Evolutionary conservation across 2,329 filamentous ascomycete genomes (phyloP), one percentile per base, ranked within the genome.

Genomic region (Chrysoporthe austroafricana): DNA sequence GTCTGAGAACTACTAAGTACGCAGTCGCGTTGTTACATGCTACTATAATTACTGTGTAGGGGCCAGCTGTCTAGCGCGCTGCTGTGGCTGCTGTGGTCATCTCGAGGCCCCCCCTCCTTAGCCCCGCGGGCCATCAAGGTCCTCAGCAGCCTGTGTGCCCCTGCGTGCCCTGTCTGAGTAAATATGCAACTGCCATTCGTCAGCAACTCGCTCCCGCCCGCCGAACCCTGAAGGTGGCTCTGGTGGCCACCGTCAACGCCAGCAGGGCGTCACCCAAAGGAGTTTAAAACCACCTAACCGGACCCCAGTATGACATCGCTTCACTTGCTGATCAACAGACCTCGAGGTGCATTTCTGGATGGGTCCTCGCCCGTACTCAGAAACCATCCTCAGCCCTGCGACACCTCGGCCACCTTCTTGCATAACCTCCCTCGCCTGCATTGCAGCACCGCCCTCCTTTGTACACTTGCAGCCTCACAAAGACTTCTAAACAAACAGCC

Each of bases 121-220:
- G 26, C 26, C 26, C 26, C 26, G 26, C 26, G 26, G 26, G 26
- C 26, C 26, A 26, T 26, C 26, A 26, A 26, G 26, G 26, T 26
- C 26, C 26, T 26, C 26, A 26, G 26, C 26, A 26, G 26, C 26
- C 26, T 26, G 26, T 26, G 26, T 26, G 26, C 26, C 2, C 26
- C 57, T 18, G 11, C 36, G 39, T 5, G 16, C 9, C 9, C 57
- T 36, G 34, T 9, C 36, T 66, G 64, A 66, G 64, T 61, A 66
- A 66, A 66, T n/a, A 36, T 46, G 57, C 57, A 8, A 52, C 39
- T 48, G 48, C 60, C 34, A 69, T 67, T 66, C 61, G 67, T 66
- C 64, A 63, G 64, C 58, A 62, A 46, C 62, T 58, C 18, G 58
- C 58, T 61, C 50, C 39, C 48, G 59, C 57, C 44, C 39, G 32